These are phyloP conservation scores for Sporisorium iseilematis-ciliati DNA, from an alignment of 1,284 basidiomycete genomes.

Conservation along the genomic window DNA sequence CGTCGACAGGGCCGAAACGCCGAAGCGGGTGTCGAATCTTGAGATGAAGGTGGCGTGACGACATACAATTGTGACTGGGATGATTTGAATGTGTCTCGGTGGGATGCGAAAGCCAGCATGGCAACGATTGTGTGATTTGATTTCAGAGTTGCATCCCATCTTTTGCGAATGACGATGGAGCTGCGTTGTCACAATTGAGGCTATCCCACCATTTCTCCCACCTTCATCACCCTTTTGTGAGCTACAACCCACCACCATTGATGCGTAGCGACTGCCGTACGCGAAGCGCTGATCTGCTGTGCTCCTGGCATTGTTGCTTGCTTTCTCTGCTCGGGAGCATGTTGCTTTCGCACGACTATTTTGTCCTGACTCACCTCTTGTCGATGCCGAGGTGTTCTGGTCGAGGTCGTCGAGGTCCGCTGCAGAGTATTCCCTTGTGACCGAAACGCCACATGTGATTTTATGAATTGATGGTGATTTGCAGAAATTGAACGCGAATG, in stretches of 20 bases:
- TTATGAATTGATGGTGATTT: neutral
- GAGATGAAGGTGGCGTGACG: neutral
- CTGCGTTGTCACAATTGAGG: neutral
- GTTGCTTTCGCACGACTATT: too few relatives aligned
- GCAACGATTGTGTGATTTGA: neutral
- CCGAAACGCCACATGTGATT: neutral
- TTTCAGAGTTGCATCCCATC: too few relatives aligned
- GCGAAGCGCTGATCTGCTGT: neutral
- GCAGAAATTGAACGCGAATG: conserved; percentile 1
- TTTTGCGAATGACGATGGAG: too few relatives aligned
- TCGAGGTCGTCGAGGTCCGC: neutral
- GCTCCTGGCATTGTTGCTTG: too few relatives aligned
- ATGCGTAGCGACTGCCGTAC: conserved; percentile 1
- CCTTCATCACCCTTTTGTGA: neutral
- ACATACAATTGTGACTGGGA: too few relatives aligned
- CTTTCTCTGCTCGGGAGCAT: too few relatives aligned
- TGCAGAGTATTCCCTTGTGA: neutral
- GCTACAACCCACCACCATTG: neutral
- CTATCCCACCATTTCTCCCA: neutral
- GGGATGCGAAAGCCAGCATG: neutral
- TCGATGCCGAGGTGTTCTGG: neutral
- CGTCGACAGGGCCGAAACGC: neutral
- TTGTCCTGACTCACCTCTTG: neutral
- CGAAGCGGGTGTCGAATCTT: neutral
- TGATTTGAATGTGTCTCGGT: neutral